A percentile compares a stretch with the other conserved stretches of the same genome.
Evolutionary conservation across 1,139 yeast genomes (phyloP).

Genomic region (Pneumocystis jirovecii): DNA sequence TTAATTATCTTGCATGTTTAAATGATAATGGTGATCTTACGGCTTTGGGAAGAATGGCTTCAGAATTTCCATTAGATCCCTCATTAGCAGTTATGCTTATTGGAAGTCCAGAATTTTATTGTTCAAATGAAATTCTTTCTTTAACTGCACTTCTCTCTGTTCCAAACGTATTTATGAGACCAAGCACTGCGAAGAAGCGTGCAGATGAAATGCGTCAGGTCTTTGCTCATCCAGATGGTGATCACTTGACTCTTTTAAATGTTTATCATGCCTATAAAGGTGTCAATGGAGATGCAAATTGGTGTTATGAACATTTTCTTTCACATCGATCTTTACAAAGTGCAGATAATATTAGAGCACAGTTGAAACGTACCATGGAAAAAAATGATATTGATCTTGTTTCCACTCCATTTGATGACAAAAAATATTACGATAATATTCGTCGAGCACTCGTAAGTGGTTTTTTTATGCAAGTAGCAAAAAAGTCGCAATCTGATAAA

Average conservation of each 20-base stretch:
- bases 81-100: conserved; percentile 86
- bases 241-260: conserved; percentile 77
- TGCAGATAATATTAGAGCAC: conserved; percentile 75
- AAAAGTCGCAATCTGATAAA: conserved; percentile 57
- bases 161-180: conserved; percentile 88
- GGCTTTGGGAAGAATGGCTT: conserved; percentile 72
- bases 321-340: conserved; percentile 68
- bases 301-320: conserved; percentile 88
- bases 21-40: conserved; percentile 89
- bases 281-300: conserved; percentile 34
- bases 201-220: conserved; percentile 83
- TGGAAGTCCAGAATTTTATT: conserved; percentile 67
- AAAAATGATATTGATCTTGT: conserved; percentile 58
- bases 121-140: conserved; percentile 78
- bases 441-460: conserved; percentile 84
- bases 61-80: conserved; percentile 92
- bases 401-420: conserved; percentile 56
- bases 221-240: conserved; percentile 92
- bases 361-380: conserved; percentile 71
- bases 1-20: conserved; percentile 75
- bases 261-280: conserved; percentile 74
- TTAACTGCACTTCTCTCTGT: conserved; percentile 84
- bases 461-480: conserved; percentile 96
- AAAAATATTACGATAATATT: conserved; percentile 50
- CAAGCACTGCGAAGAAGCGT: conserved; percentile 69